Base-by-base conservation (phyloP, 345 rosid genomes). In the Dovyalis caffra region DNA sequence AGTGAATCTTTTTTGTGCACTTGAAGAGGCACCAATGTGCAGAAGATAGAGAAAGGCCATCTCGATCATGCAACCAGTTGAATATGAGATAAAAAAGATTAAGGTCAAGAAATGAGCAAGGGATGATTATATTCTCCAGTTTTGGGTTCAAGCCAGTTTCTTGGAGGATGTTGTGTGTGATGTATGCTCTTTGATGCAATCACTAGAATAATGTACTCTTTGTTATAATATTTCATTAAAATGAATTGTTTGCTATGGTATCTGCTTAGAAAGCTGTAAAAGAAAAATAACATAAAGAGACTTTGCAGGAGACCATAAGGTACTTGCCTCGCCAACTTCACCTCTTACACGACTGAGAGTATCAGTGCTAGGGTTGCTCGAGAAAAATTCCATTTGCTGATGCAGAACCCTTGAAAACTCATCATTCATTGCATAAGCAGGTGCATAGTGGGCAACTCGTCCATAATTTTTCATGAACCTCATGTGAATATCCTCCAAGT, bases 381-480 rank as follows among this genome's bases (percentile, higher is more conserved):
- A 95, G 91, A 88, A 95, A 66, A 95, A 91, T 82, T 90, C 99
- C 98, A 95, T 95, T 83, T 95, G 98, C 88, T 91, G 98, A 84
- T 95, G 99, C 87, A 95, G 86, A 67, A 91, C 98, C 86, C 98
- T 90, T 3, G 99, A 93, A 76, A 95, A 95, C n/a, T 95, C 99
- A 84, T 95, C 98, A 77, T 93, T 95, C 99, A 95, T 90, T 0
- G 97, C 95, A 76, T 95, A 95, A 56, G 99, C 98, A 73, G 97
- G 97, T 3, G 97, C 97, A 81, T 85, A 74, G 74, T 77, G 87
- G 25, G 94, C 97, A 34, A 95, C 96, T 84, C 83, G 90, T 2
- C 97, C 90, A 57, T 95, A 95, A 81, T 95, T 95, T 83, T 95
- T 95, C 98, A 93, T 93, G 81, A 95, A 93, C 78, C 98, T 88